Evolutionary conservation across 495 filamentous ascomycete species (phyloP).

Genomic region (Penicillium soppii): DNA sequence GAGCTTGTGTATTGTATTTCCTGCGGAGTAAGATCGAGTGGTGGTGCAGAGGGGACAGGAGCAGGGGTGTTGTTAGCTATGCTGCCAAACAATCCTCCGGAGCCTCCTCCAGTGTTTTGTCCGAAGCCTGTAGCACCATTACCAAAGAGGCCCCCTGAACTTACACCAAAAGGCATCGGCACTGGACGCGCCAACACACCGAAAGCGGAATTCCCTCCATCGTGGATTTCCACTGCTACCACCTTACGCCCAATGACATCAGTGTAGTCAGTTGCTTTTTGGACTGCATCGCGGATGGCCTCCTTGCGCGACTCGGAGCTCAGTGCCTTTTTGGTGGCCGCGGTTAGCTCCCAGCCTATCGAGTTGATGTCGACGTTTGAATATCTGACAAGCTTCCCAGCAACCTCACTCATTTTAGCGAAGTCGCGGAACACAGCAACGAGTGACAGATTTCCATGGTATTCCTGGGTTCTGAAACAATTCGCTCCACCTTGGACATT

Average conservation of each 20-base stretch:
- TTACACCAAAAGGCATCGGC: background rate
- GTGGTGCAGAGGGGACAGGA: background rate
- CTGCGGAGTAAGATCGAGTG: background rate
- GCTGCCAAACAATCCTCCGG: background rate
- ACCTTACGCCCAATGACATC: conserved; percentile 17
- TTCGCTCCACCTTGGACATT: background rate
- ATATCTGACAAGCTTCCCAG: conserved; percentile 3
- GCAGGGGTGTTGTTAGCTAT: background rate
- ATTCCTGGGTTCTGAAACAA: too few relatives aligned
- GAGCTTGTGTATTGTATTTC: background rate
- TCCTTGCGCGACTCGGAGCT: conserved; percentile 10
- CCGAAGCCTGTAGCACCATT: too few relatives aligned
- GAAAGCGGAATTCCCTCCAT: background rate
- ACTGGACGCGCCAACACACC: background rate
- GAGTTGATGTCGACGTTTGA: conserved; percentile 17
- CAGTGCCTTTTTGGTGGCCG: conserved; percentile 13
- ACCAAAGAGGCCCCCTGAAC: background rate
- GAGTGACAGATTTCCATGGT: conserved; percentile 5
- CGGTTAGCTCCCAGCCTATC: conserved; percentile 21
- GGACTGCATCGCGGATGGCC: conserved; percentile 20
- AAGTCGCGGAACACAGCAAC: conserved; percentile 17
- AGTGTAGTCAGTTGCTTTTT: conserved; percentile 20
- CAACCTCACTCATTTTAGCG: conserved; percentile 11
- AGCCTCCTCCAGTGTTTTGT: background rate
- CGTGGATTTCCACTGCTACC: conserved; percentile 6